A percentile compares a stretch with the other conserved stretches of the same genome.
These are phyloP conservation scores for Prunus mume DNA, from an alignment of 306 rosid species.

Conservation along the genomic window DNA sequence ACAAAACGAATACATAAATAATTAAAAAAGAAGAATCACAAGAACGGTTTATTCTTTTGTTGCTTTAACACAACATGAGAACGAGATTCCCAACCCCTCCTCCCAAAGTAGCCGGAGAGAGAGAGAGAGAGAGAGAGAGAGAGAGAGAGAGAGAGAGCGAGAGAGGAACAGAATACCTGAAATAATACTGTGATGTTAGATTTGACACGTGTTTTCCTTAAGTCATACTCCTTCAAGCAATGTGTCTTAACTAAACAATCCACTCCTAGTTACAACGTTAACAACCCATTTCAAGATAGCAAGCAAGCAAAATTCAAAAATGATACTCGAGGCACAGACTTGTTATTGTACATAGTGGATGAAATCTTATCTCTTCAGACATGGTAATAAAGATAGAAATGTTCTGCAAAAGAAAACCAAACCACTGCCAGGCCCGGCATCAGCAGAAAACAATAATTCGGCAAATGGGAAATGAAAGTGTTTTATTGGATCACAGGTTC, in stretches of 20 bases:
- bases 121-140: too few relatives aligned
- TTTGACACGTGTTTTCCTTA: constrained; percentile 8
- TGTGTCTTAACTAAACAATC: constrained; percentile 10
- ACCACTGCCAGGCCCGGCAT: neutral
- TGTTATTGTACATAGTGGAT: neutral
- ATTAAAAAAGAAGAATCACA: neutral
- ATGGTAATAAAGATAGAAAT: neutral
- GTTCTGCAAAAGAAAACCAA: neutral
- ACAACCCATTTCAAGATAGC: neutral
- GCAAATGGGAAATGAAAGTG: neutral
- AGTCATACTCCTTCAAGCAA: constrained; percentile 20
- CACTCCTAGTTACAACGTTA: neutral
- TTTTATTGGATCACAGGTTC: neutral
- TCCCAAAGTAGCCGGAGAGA: too few relatives aligned
- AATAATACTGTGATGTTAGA: constrained; percentile 26
- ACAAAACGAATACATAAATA: neutral
- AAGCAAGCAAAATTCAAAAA: neutral
- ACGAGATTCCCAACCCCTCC: constrained; percentile 6
- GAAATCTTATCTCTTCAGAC: neutral
- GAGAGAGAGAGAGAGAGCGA: too few relatives aligned
- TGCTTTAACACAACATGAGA: constrained; percentile 5
- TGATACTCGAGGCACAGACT: neutral
- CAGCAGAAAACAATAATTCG: neutral
- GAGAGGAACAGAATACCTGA: constrained; percentile 80
- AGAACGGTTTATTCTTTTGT: neutral